Conservation (phyloP, 2,329 filamentous ascomycete species). For the Talaromyces sp. region DNA sequence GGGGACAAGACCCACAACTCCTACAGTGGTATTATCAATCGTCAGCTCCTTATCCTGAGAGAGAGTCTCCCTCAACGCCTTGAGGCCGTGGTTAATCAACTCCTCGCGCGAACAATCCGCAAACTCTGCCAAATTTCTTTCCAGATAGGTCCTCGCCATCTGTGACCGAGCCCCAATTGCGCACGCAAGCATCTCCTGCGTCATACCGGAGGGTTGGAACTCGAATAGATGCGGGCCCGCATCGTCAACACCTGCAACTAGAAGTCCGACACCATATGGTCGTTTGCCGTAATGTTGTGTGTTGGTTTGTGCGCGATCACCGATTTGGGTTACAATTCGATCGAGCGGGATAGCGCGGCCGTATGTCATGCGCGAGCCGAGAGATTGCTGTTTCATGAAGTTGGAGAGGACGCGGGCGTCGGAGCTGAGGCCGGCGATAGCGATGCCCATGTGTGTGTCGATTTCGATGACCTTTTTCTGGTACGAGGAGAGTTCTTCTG, state of each 20-base stretch:
- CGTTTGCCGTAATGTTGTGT: constrained; percentile 96
- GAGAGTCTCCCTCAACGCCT: constrained; percentile 89
- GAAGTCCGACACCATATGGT: constrained; percentile 89
- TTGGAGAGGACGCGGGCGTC: constrained; percentile 99
- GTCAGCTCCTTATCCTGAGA: constrained; percentile 97
- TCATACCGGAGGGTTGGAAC: constrained; percentile 94
- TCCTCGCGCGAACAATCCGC: constrained; percentile 73
- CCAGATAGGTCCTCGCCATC: constrained; percentile 96
- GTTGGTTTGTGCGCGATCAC: constrained; percentile 94
- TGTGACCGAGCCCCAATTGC: constrained; percentile 94
- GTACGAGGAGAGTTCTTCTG: constrained; percentile 98
- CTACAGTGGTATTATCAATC: constrained; percentile 92
- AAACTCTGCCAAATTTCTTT: constrained; percentile 85
- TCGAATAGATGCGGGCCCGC: constrained; percentile 94
- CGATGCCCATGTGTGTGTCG: constrained; percentile 91
- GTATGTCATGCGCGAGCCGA: constrained; percentile 92
- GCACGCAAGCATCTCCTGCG: constrained; percentile 94
- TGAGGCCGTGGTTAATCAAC: constrained; percentile 83
- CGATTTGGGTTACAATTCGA: constrained; percentile 85
- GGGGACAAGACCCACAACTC: constrained; percentile 66
- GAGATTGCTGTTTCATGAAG: constrained; percentile 99
- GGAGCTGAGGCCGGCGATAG: constrained; percentile 93
- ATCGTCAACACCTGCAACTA: constrained; percentile 92
- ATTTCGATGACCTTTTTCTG: constrained; percentile 98
- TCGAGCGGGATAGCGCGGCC: constrained; percentile 88